Percentiles rank a stretch among this genome's conserved stretches.
phyloP scores from a whole-genome alignment of 164 flowering plant species.

The Magnolia kwangsiensis region DNA sequence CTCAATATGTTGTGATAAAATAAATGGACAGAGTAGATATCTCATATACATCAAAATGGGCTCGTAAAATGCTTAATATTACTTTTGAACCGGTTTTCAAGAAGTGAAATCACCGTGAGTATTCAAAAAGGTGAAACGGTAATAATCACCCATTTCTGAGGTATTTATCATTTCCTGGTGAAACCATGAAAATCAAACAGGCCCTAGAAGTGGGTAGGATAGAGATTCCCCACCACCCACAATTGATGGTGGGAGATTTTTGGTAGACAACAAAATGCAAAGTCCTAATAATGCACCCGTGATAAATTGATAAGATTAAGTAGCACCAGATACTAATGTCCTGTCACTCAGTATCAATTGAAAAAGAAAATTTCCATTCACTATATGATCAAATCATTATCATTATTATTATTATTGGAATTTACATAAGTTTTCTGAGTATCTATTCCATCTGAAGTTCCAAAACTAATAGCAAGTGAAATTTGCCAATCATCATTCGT shows the following conservation, averaged over 20 bases:
- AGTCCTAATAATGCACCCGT: neutral
- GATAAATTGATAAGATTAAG: neutral
- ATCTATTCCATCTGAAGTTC: constrained; percentile 33
- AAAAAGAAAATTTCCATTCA: neutral
- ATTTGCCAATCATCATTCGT: neutral
- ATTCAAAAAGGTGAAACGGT: too few relatives aligned
- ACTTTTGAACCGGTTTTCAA: too few relatives aligned
- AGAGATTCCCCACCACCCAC: neutral
- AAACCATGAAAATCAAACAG: too few relatives aligned
- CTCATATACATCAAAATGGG: too few relatives aligned
- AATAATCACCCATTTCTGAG: too few relatives aligned
- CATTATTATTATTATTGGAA: constrained; percentile 1
- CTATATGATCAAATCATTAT: neutral
- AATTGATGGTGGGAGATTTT: neutral
- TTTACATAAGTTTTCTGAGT: constrained; percentile 27
- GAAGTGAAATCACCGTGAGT: too few relatives aligned
- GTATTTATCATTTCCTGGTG: too few relatives aligned
- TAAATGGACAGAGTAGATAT: too few relatives aligned
- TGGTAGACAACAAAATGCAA: neutral
- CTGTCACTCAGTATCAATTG: neutral
- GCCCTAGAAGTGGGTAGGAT: too few relatives aligned
- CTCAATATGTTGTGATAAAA: too few relatives aligned
- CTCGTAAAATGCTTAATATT: too few relatives aligned
- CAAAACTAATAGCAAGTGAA: constrained; percentile 51
- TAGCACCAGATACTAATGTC: neutral